A percentile compares a stretch with the other conserved stretches of the same genome.
Conservation (phyloP, 805 yeast species). For the Pachysolen tannophilus region DNA sequence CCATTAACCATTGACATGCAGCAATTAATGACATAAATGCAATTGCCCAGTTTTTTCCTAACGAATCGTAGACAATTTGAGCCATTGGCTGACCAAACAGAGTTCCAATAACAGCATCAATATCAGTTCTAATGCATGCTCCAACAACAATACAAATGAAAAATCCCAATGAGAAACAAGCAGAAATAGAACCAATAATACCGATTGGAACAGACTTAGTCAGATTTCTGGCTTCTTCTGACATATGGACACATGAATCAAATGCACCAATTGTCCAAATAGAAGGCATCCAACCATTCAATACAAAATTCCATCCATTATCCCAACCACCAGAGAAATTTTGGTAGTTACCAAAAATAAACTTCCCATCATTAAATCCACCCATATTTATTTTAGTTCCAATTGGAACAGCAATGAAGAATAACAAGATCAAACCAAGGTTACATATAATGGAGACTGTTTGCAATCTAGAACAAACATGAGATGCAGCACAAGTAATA, state of each 20-base stretch:
- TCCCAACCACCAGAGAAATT: constrained; percentile 46
- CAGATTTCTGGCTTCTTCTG: constrained; percentile 64
- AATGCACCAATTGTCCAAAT: constrained; percentile 73
- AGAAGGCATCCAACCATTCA: constrained; percentile 53
- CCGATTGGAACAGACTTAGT: constrained; percentile 58
- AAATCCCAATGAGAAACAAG: constrained; percentile 54
- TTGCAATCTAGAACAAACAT: constrained; percentile 50
- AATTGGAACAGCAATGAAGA: constrained; percentile 57
- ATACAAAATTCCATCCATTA: constrained; percentile 47
- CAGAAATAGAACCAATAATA: constrained; percentile 48
- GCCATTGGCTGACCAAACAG: constrained; percentile 57
- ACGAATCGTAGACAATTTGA: constrained; percentile 51
- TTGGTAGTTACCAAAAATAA: constrained; percentile 45
- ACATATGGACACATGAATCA: constrained; percentile 66
- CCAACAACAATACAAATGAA: constrained; percentile 42
- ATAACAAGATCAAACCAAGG: constrained; percentile 40
- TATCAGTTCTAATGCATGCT: constrained; percentile 44
- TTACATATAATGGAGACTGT: constrained; percentile 50
- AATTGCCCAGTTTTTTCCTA: constrained; percentile 59
- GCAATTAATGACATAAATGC: constrained; percentile 54
- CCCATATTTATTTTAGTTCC: constrained; percentile 35
- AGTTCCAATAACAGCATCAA: constrained; percentile 32
- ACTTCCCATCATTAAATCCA: constrained; percentile 39
- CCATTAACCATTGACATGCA: constrained; percentile 59
- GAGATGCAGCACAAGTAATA: constrained; percentile 50